Evolutionary conservation across 2,329 filamentous ascomycete species (phyloP), one percentile per base, ranked within the genome.

Genomic region (Dendrostoma leiphaemia): DNA sequence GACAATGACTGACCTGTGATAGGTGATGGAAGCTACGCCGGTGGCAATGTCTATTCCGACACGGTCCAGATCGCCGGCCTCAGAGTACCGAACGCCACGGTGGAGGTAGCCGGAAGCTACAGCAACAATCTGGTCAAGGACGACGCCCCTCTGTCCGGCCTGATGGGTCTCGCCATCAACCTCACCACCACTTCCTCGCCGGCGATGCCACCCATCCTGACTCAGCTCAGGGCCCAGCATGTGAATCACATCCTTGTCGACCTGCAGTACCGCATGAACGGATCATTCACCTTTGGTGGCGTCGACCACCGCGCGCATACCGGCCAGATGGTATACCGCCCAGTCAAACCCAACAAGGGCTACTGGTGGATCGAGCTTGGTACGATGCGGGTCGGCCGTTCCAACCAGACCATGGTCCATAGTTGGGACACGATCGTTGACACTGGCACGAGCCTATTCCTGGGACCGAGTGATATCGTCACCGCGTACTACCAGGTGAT

Each of bases 361-460:
- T 76, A 69, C 57, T 79, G 73, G 74, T 56, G 68, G 46, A 65
- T 75, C 17, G 46, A 64, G 34, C 63, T 73, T 51, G 68, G 66
- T 15, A 65, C 65, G 17, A 67, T 74, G 56, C 64, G 70, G 31
- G 59, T 73, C 28, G 68, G 62, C 21, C 61, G 63, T 51, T 64
- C 65, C 32, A 57, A 61, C 26, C 53, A 65, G 37, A 71, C 70
- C 62, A 67, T 73, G 67, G 70, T 73, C 53, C 63, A 72, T 41
- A 61, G 63, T 17, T 76, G 78, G 61, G 70, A 71, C 26, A 80
- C 84, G 44, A 85, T 88, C 52, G 76, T 82, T 26, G 87, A 90
- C 68, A 90, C 87, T 3, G 86, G 86, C 23, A 88, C 85, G 4
- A 84, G 85, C 1, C 73, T 90, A 50, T 73, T 90, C 65, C 79